These are phyloP conservation scores for Agapanthus africanus DNA, from an alignment of 106 monocot genomes.

Conservation along the genomic window DNA sequence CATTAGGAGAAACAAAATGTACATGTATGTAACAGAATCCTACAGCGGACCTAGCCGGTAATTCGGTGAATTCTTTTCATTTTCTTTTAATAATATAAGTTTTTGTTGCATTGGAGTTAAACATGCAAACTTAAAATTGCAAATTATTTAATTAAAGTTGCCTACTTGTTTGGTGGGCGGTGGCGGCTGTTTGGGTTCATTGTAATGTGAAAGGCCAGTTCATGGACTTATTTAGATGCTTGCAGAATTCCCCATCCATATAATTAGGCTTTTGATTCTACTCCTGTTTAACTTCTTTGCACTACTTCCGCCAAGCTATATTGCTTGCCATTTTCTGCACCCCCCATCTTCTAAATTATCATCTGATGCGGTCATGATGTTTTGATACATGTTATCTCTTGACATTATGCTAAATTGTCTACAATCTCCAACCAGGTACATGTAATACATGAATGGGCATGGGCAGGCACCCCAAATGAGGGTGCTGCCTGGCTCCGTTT, in stretches of 20 bases:
- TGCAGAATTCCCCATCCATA: not conserved
- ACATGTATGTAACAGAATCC: not conserved
- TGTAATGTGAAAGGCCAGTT: not conserved
- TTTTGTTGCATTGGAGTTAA: not conserved
- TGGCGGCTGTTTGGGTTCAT: no score
- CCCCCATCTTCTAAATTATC: not conserved
- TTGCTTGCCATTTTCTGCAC: not conserved
- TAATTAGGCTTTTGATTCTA: not conserved
- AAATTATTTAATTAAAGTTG: no score
- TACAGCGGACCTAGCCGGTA: not conserved
- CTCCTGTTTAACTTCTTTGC: not conserved
- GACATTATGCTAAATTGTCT: constrained; percentile 3
- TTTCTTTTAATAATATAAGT: not conserved
- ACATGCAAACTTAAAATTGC: no score
- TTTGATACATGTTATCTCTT: no score
- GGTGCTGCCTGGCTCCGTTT: constrained; percentile 97
- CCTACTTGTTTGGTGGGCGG: no score
- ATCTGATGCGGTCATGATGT: not conserved
- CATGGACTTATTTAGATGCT: not conserved
- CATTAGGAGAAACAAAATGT: not conserved
- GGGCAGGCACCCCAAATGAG: constrained; percentile 98
- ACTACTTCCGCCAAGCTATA: not conserved
- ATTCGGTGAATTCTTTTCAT: not conserved
- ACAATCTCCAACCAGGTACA: constrained; percentile 46
- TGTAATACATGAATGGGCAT: constrained; percentile 99